These are phyloP conservation scores for Leptomonas pyrrhocoris DNA, from an alignment of 208 protist species.

Conservation along the genomic window DNA sequence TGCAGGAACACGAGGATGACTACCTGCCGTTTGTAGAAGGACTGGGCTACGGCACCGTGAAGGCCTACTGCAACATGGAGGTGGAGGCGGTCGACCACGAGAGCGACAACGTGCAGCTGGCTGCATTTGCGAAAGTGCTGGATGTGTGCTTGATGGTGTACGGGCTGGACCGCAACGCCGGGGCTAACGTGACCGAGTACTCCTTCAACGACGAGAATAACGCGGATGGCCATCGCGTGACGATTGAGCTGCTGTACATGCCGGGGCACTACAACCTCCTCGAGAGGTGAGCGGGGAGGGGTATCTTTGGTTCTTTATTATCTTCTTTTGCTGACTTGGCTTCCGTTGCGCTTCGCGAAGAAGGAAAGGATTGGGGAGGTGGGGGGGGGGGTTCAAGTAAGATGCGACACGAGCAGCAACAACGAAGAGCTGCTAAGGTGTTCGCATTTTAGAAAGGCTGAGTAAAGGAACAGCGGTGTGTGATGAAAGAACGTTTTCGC, in stretches of 20 bases:
- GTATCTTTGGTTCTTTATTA: not conserved
- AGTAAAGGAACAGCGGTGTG: no score
- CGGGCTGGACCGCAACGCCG: constrained; percentile 57
- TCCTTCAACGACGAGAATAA: constrained; percentile 24
- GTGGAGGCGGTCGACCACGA: constrained; percentile 81
- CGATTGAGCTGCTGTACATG: constrained; percentile 67
- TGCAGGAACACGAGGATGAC: constrained; percentile 59
- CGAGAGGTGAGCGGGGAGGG: constrained; percentile 6
- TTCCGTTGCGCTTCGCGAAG: not conserved
- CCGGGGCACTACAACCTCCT: constrained; percentile 88
- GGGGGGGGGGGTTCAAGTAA: no score
- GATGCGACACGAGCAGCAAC: no score
- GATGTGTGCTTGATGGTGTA: constrained; percentile 57
- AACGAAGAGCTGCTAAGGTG: no score
- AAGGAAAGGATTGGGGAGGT: no score
- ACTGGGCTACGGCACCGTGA: constrained; percentile 54
- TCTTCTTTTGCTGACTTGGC: not conserved
- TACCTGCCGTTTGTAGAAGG: constrained; percentile 82
- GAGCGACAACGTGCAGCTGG: constrained; percentile 83
- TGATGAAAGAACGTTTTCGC: no score
- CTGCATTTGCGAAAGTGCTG: constrained; percentile 69
- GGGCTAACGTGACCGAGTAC: constrained; percentile 35
- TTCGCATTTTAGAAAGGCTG: no score
- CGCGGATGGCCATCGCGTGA: constrained; percentile 1
- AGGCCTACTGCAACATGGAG: constrained; percentile 71